Evolutionary conservation across 495 filamentous ascomycete species (phyloP).

Genomic region (Diplogelasinospora grovesii): DNA sequence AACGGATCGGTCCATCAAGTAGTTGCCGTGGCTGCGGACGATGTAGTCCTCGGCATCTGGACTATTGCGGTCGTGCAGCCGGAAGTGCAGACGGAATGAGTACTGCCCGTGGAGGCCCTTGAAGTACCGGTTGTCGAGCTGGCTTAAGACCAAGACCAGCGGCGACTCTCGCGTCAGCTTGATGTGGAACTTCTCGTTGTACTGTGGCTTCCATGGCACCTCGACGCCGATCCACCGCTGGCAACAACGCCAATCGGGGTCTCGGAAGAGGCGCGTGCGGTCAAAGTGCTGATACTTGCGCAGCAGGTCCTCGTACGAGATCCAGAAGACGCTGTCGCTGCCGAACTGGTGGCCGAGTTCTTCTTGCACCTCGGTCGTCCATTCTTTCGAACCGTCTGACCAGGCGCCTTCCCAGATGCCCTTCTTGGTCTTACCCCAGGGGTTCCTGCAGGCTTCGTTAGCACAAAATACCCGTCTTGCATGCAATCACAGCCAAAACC

Average conservation of each 20-base stretch:
- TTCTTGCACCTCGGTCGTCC: constrained; percentile 81
- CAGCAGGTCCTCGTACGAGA: constrained; percentile 73
- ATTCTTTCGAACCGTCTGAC: constrained; percentile 91
- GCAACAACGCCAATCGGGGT: constrained; percentile 70
- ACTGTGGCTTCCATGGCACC: constrained; percentile 84
- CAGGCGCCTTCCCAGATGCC: constrained; percentile 81
- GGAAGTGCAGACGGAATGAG: constrained; percentile 74
- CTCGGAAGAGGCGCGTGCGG: constrained; percentile 81
- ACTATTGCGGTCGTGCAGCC: constrained; percentile 60
- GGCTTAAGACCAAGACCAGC: constrained; percentile 75
- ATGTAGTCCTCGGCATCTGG: constrained; percentile 81
- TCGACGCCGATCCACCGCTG: constrained; percentile 84
- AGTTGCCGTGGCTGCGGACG: constrained; percentile 73
- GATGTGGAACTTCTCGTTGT: constrained; percentile 79
- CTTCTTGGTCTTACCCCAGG: constrained; percentile 65
- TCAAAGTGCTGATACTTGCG: constrained; percentile 80
- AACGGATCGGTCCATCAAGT: constrained; percentile 46
- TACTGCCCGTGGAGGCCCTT: constrained; percentile 78
- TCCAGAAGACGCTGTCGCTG: constrained; percentile 74
- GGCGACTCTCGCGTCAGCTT: constrained; percentile 62
- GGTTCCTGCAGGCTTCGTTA: constrained; percentile 48
- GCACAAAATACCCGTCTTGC: neutral
- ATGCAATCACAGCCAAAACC: too few species aligned
- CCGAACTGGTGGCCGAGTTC: constrained; percentile 82
- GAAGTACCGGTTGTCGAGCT: constrained; percentile 86